phyloP scores from a whole-genome alignment of 73 alveolate species.

The Paramecium caudatum region DNA sequence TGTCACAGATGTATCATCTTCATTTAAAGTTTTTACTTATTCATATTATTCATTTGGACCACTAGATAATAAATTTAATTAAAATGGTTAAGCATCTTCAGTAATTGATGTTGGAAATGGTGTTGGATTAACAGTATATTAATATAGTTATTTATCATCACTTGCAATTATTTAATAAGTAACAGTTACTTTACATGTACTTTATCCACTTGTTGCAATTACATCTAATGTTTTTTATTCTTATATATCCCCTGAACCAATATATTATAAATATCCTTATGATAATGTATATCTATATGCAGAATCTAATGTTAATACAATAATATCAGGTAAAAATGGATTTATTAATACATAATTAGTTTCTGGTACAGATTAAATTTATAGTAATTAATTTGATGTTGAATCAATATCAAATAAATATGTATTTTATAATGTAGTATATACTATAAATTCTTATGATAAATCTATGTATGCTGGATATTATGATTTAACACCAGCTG shows the following conservation, averaged over 20 bases:
- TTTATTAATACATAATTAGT: slow-evolving; percentile 16
- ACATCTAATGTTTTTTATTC: not conserved
- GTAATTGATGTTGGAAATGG: slow-evolving; percentile 28
- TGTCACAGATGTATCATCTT: not conserved
- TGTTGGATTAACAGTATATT: not conserved
- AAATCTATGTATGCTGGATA: slow-evolving; percentile 27
- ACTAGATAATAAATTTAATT: not conserved
- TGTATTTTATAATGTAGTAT: too few species aligned
- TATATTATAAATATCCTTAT: slow-evolving; percentile 3
- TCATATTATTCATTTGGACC: slow-evolving; percentile 52
- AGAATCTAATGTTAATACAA: not conserved
- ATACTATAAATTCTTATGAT: not conserved
- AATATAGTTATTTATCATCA: slow-evolving; percentile 6
- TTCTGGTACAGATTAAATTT: not conserved
- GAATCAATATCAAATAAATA: slow-evolving; percentile 42
- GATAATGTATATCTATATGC: slow-evolving; percentile 32
- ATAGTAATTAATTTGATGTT: not conserved
- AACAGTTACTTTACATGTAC: not conserved
- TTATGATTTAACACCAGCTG: not conserved
- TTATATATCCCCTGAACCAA: not conserved
- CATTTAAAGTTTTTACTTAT: not conserved
- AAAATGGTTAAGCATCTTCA: slow-evolving; percentile 35
- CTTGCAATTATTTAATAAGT: not conserved
- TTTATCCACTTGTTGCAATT: not conserved
- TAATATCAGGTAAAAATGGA: slow-evolving; percentile 52